Evolutionary conservation across 2,329 filamentous ascomycete genomes (phyloP).

Genomic region (Cordyceps cateniannulata): DNA sequence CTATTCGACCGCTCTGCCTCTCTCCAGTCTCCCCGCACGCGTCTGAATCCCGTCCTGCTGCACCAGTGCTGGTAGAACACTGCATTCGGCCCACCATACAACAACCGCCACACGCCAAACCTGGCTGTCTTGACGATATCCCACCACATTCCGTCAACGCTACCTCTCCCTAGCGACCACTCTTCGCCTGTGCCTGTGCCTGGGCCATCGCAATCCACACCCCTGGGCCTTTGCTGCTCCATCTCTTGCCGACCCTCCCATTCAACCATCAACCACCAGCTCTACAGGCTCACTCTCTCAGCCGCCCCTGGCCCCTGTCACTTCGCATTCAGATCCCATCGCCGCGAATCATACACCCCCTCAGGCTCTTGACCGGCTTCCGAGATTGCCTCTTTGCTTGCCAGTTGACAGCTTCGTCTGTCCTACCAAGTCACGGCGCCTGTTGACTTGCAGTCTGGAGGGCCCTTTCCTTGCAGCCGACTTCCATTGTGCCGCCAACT

Average conservation of each 20-base stretch:
- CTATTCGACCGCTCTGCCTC: background rate
- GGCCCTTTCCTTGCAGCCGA: background rate
- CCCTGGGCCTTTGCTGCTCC: slow-evolving; percentile 1
- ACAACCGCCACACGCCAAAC: background rate
- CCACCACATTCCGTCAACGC: slow-evolving; percentile 6
- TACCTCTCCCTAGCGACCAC: slow-evolving; percentile 6
- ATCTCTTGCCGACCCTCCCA: slow-evolving; percentile 11
- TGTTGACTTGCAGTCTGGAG: background rate
- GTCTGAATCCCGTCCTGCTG: background rate
- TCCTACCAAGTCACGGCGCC: background rate
- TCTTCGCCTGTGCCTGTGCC: background rate
- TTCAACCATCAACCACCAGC: background rate
- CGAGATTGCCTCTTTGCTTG: slow-evolving; percentile 7
- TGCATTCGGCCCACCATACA: slow-evolving; percentile 5
- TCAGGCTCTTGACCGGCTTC: background rate
- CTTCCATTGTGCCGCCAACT: background rate
- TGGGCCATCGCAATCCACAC: background rate
- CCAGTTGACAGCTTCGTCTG: background rate
- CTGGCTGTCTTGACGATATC: slow-evolving; percentile 3
- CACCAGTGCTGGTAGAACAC: background rate
- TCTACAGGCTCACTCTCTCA: slow-evolving; percentile 7
- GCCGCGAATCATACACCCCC: slow-evolving; percentile 8
- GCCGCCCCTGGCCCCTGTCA: slow-evolving; percentile 7
- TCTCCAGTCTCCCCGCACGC: background rate
- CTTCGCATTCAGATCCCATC: slow-evolving; percentile 10